phyloP scores from a whole-genome alignment of 2,329 filamentous ascomycete species.

The Orbilia oligospora region DNA sequence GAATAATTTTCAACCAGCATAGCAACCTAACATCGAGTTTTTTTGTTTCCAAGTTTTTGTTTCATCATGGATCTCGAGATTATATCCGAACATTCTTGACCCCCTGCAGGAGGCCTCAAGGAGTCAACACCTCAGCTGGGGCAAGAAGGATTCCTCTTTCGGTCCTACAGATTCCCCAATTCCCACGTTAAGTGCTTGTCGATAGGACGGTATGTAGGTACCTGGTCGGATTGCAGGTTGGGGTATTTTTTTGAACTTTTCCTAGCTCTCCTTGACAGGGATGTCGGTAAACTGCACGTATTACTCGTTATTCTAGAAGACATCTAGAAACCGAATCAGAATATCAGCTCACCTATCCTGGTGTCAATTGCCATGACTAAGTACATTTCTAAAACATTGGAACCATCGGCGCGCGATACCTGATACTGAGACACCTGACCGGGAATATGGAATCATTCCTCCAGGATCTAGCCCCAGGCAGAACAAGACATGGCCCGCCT shows the following conservation, averaged over 20 bases:
- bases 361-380: too few species aligned
- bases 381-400: background rate
- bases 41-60: background rate
- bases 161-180: background rate
- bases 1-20: background rate
- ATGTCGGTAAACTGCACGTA: too few species aligned
- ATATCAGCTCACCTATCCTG: background rate
- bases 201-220: background rate
- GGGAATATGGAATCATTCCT: background rate
- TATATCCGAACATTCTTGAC: background rate
- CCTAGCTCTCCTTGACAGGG: too few species aligned
- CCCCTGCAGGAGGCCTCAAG: background rate
- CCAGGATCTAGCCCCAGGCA: background rate
- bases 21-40: background rate
- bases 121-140: background rate
- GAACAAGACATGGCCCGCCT: background rate
- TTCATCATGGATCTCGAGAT: background rate
- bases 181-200: background rate
- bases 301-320: too few species aligned
- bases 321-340: too few species aligned
- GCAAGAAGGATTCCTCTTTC: background rate
- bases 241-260: too few species aligned
- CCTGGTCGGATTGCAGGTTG: background rate
- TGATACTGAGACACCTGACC: background rate
- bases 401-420: background rate